Percentiles rank a stretch among this genome's conserved stretches.
These are phyloP conservation scores for Echites panduratus DNA, from an alignment of 257 asterid genomes.

Conservation along the genomic window DNA sequence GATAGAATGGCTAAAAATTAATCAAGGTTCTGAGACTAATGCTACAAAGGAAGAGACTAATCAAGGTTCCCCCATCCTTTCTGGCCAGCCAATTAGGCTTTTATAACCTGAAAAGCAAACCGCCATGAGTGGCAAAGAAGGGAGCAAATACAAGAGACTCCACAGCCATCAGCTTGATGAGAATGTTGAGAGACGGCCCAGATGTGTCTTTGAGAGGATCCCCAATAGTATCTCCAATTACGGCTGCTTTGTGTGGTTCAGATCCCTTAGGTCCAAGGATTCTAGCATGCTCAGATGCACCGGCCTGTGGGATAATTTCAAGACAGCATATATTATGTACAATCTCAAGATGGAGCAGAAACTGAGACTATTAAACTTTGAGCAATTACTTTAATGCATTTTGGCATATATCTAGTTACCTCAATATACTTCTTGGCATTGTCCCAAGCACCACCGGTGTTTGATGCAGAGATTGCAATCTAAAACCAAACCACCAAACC, in stretches of 20 bases:
- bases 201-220: slow-evolving; percentile 50
- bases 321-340: not conserved
- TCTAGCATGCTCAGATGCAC: slow-evolving; percentile 47
- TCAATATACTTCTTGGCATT: slow-evolving; percentile 46
- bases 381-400: not conserved
- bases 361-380: not conserved
- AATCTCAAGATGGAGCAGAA: not conserved
- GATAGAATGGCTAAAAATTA: not conserved
- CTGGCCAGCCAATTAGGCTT: not conserved
- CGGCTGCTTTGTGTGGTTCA: slow-evolving; percentile 52
- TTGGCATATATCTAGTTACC: slow-evolving; percentile 19
- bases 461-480: slow-evolving; percentile 49
- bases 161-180: slow-evolving; percentile 50
- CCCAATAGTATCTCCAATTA: slow-evolving; percentile 48
- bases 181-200: slow-evolving; percentile 46
- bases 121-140: slow-evolving; percentile 45
- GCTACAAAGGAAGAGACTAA: not conserved
- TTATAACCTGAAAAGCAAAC: slow-evolving; percentile 35
- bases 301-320: slow-evolving; percentile 26
- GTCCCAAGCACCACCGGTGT: slow-evolving; percentile 57
- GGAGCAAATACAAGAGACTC: slow-evolving; percentile 49
- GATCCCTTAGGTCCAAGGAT: slow-evolving; percentile 48
- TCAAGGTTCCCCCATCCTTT: not conserved
- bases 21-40: not conserved
- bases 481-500: slow-evolving; percentile 4